Evolutionary conservation across 495 filamentous ascomycete genomes (phyloP).

Genomic region (Aspergillus nidulans): DNA sequence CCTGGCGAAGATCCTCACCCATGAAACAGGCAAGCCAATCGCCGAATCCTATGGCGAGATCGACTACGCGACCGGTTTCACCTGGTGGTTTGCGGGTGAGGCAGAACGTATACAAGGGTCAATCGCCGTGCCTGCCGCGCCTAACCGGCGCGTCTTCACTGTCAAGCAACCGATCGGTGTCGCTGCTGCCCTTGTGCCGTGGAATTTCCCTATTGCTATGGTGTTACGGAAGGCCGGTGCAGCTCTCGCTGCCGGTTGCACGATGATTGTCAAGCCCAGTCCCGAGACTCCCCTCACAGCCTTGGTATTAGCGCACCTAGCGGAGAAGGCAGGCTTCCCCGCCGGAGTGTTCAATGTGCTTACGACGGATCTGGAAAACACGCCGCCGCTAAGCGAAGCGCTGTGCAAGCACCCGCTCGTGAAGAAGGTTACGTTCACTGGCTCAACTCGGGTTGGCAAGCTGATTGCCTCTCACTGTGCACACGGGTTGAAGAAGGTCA

Average conservation of each 20-base stretch:
- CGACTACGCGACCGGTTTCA: slow-evolving; percentile 57
- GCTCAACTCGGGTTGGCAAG: slow-evolving; percentile 61
- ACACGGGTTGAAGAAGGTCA: slow-evolving; percentile 64
- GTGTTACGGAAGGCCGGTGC: slow-evolving; percentile 64
- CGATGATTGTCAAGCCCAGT: slow-evolving; percentile 59
- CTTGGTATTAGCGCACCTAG: slow-evolving; percentile 50
- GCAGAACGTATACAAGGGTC: slow-evolving; percentile 66
- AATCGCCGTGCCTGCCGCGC: slow-evolving; percentile 49
- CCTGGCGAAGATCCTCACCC: slow-evolving; percentile 54
- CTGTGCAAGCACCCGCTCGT: slow-evolving; percentile 61
- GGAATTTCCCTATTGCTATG: slow-evolving; percentile 65
- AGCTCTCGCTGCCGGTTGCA: slow-evolving; percentile 68
- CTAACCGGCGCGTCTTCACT: slow-evolving; percentile 61
- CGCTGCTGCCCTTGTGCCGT: slow-evolving; percentile 60
- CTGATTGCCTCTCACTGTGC: slow-evolving; percentile 56
- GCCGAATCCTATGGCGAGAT: slow-evolving; percentile 56
- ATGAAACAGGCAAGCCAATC: slow-evolving; percentile 62
- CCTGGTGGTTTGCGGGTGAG: slow-evolving; percentile 64
- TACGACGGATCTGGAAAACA: slow-evolving; percentile 57
- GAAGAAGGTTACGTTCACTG: slow-evolving; percentile 72
- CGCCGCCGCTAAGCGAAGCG: slow-evolving; percentile 57
- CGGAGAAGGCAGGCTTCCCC: slow-evolving; percentile 51
- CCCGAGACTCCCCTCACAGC: slow-evolving; percentile 57
- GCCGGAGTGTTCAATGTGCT: slow-evolving; percentile 54
- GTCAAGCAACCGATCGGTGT: slow-evolving; percentile 69